Conservation (phyloP, 345 rosid genomes). For the Rhizophora mangle region DNA sequence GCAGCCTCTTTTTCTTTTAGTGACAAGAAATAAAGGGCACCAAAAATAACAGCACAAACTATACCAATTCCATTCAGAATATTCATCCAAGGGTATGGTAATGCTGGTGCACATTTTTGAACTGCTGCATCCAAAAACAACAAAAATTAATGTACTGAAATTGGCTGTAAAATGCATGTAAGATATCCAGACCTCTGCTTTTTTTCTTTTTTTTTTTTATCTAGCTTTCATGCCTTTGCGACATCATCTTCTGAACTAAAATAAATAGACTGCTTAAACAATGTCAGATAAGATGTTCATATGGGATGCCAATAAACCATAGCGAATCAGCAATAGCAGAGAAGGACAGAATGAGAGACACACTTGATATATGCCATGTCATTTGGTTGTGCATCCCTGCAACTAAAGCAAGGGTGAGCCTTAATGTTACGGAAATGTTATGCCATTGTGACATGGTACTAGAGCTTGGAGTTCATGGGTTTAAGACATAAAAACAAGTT, state of each 20-base stretch:
- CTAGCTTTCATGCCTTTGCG: constrained; percentile 30
- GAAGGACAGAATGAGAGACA: constrained; percentile 1
- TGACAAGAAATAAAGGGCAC: constrained; percentile 76
- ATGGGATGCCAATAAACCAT: neutral
- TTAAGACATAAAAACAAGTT: no score
- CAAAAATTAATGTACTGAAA: neutral
- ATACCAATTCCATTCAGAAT: constrained; percentile 76
- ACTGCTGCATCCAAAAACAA: constrained; percentile 23
- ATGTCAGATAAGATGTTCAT: neutral
- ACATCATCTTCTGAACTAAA: constrained; percentile 46
- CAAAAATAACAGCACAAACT: constrained; percentile 67
- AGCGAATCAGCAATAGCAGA: neutral
- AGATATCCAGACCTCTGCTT: constrained; percentile 47
- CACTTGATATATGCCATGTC: neutral
- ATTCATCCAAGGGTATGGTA: constrained; percentile 53
- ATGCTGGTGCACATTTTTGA: constrained; percentile 30
- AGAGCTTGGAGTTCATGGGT: no score
- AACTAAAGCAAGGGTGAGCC: neutral
- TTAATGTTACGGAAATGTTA: no score
- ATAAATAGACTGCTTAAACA: constrained; percentile 18
- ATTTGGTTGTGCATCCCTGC: neutral
- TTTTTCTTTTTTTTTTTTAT: constrained; percentile 30
- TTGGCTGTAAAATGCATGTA: constrained; percentile 18
- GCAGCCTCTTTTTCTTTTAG: constrained; percentile 54
- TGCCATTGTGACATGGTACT: no score